Percentiles rank a stretch among this genome's conserved stretches.
phyloP scores from a whole-genome alignment of 1,284 basidiomycete genomes.

The Megacollybia platyphylla region DNA sequence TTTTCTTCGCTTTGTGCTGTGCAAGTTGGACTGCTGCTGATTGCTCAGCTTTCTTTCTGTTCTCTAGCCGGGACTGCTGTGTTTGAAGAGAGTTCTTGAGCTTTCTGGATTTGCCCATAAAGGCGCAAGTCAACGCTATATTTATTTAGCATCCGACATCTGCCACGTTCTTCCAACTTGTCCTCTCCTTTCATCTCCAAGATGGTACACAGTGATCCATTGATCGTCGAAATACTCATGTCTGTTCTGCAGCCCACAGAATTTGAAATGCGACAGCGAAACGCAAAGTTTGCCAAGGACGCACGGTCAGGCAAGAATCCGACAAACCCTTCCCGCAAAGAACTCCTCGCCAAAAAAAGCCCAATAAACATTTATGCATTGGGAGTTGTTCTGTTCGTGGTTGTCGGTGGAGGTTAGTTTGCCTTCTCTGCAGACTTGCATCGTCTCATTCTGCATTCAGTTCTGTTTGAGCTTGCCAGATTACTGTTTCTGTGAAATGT shows the following conservation, averaged over 20 bases:
- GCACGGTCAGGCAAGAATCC: slow-evolving; percentile 63
- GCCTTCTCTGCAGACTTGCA: not conserved
- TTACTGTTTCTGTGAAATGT: slow-evolving; percentile 46
- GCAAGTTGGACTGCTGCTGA: slow-evolving; percentile 39
- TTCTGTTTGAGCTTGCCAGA: slow-evolving; percentile 58
- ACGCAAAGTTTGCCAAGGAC: slow-evolving; percentile 63
- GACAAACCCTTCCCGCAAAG: slow-evolving; percentile 56
- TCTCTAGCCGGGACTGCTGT: slow-evolving; percentile 49
- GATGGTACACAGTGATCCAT: not conserved
- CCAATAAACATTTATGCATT: slow-evolving; percentile 62
- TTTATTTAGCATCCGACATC: not conserved
- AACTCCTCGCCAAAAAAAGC: slow-evolving; percentile 54
- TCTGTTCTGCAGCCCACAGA: slow-evolving; percentile 38
- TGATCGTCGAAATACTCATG: not conserved
- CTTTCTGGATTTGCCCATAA: slow-evolving; percentile 39
- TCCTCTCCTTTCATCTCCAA: not conserved
- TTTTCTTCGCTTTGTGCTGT: slow-evolving; percentile 24
- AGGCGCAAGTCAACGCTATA: not conserved
- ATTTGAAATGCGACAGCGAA: slow-evolving; percentile 70
- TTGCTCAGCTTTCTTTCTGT: slow-evolving; percentile 41
- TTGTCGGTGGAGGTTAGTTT: slow-evolving; percentile 63
- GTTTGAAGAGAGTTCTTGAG: slow-evolving; percentile 56
- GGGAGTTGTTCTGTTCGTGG: slow-evolving; percentile 55
- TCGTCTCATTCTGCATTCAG: slow-evolving; percentile 21
- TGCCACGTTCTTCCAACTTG: not conserved